Conservation (phyloP, 1,284 basidiomycete genomes). For the Ganoderma sinense region DNA sequence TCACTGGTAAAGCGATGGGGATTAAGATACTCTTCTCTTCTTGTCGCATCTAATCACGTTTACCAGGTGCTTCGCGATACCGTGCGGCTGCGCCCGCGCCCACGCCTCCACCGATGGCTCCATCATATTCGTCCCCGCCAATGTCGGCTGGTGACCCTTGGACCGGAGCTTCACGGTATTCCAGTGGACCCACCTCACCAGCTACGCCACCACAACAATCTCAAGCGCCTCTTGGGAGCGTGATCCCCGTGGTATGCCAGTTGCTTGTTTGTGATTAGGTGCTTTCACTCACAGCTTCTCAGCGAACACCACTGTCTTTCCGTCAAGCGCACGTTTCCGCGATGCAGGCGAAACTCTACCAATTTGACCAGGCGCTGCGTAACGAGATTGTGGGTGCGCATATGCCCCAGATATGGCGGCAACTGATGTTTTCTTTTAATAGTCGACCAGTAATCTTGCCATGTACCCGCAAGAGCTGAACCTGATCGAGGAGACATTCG, state of each 20-base stretch:
- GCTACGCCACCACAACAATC: conserved; percentile 20
- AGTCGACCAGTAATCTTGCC: conserved; percentile 75
- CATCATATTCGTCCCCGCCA: conserved; percentile 17
- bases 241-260: conserved; percentile 63
- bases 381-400: conserved; percentile 65
- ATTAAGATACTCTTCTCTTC: conserved; percentile 23
- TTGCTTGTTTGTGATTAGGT: too few relatives aligned
- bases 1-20: conserved; percentile 45
- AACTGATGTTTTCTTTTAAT: conserved; percentile 3
- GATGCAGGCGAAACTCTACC: conserved; percentile 84
- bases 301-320: conserved; percentile 75
- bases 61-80: conserved; percentile 48
- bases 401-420: background rate
- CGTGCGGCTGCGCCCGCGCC: conserved; percentile 34
- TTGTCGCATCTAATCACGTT: conserved; percentile 35
- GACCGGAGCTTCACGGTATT: conserved; percentile 75
- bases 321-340: conserved; percentile 90
- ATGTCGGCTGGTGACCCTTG: conserved; percentile 62
- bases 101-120: conserved; percentile 22
- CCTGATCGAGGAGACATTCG: conserved; percentile 71
- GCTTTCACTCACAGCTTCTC: background rate
- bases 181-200: conserved; percentile 41
- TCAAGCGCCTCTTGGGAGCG: conserved; percentile 35
- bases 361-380: conserved; percentile 80
- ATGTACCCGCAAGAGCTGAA: conserved; percentile 74